Percentiles rank a stretch among this genome's conserved stretches.
Evolutionary conservation across 1,284 basidiomycete species (phyloP).

Genomic region (Gomphus bonarii): DNA sequence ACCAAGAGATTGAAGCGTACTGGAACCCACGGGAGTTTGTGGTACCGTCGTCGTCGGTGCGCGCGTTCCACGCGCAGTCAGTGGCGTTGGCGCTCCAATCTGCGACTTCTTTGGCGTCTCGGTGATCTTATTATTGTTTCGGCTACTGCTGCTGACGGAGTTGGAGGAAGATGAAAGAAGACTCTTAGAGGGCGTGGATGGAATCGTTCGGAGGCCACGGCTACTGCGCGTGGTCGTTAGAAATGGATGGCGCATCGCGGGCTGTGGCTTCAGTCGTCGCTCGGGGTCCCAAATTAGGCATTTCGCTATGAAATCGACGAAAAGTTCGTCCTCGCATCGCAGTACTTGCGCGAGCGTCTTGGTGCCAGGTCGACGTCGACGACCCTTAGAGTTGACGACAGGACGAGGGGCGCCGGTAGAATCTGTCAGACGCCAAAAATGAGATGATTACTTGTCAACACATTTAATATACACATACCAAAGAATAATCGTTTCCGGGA

Average conservation of each 20-base stretch:
- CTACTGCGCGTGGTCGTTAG: conserved; percentile 52
- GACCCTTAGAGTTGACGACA: conserved; percentile 95
- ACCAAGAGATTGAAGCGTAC: conserved; percentile 5
- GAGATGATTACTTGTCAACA: neutral
- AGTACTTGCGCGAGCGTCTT: conserved; percentile 87
- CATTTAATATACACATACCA: conserved; percentile 42
- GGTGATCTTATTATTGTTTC: conserved; percentile 31
- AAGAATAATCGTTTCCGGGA: conserved; percentile 95
- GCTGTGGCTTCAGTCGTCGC: conserved; percentile 87
- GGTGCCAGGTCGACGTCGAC: conserved; percentile 80
- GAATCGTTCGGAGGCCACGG: conserved; percentile 34
- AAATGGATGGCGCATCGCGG: conserved; percentile 88
- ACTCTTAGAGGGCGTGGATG: conserved; percentile 35
- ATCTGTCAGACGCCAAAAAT: conserved; percentile 39
- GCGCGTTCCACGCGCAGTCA: conserved; percentile 62
- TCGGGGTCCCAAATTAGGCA: conserved; percentile 99
- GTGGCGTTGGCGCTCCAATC: conserved; percentile 75
- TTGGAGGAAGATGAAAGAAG: conserved; percentile 45
- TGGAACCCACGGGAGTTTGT: conserved; percentile 37
- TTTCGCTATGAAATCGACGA: conserved; percentile 89
- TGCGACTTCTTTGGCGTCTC: conserved; percentile 81
- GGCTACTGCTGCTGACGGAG: conserved; percentile 31
- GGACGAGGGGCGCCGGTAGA: conserved; percentile 86
- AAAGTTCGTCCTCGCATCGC: conserved; percentile 81
- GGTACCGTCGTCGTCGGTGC: conserved; percentile 39